These are phyloP conservation scores for Phallus indusiatus DNA, from an alignment of 768 basidiomycete species.

Conservation along the genomic window DNA sequence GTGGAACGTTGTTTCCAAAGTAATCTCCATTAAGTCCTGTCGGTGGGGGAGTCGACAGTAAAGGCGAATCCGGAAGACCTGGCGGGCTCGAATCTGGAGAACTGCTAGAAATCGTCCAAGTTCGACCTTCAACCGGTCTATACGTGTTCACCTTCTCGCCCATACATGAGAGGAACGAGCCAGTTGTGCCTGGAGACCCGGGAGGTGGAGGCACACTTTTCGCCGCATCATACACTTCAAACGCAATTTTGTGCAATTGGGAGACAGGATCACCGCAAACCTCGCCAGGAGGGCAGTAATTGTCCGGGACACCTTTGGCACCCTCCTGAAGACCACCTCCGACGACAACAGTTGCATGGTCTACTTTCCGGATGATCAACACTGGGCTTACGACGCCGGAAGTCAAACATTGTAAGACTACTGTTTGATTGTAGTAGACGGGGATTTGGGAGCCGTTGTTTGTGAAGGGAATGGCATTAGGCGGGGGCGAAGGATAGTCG, in stretches of 20 bases:
- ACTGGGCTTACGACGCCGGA: conserved; percentile 92
- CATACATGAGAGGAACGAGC: conserved; percentile 84
- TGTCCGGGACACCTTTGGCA: conserved; percentile 74
- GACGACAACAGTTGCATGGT: conserved; percentile 80
- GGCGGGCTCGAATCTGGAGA: conserved; percentile 40
- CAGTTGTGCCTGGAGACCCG: conserved; percentile 68
- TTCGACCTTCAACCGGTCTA: conserved; percentile 71
- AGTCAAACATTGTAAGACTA: conserved; percentile 88
- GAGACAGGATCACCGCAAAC: conserved; percentile 91
- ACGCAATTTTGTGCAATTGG: conserved; percentile 91
- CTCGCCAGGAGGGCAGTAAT: conserved; percentile 76
- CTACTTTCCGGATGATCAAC: conserved; percentile 89
- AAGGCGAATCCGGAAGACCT: conserved; percentile 58
- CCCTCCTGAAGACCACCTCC: conserved; percentile 89
- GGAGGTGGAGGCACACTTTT: conserved; percentile 57
- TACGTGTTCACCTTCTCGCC: conserved; percentile 91
- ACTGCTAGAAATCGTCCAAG: conserved; percentile 51
- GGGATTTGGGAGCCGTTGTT: conserved; percentile 80
- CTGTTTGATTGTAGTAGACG: conserved; percentile 94
- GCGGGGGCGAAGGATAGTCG: conserved; percentile 87
- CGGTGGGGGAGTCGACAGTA: conserved; percentile 49
- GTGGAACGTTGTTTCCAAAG: conserved; percentile 57
- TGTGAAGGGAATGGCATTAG: conserved; percentile 80
- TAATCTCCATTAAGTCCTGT: conserved; percentile 42
- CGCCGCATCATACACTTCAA: conserved; percentile 74